Conservation (phyloP, 2,329 filamentous ascomycete genomes). For the Fusarium sp. region DNA sequence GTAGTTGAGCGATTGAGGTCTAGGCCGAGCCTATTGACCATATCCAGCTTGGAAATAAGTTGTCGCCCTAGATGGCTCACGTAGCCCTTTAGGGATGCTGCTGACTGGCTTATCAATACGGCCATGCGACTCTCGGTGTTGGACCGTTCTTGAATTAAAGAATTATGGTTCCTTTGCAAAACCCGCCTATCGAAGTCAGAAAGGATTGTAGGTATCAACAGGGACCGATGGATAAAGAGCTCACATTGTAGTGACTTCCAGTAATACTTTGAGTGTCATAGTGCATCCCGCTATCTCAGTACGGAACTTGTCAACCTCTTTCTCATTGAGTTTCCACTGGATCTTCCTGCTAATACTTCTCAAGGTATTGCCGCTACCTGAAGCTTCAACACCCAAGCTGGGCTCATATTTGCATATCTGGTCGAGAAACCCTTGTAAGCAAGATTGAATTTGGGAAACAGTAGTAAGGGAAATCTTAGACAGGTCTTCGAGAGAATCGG, state of each 20-base stretch:
- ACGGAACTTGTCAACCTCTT: neutral
- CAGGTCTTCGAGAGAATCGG: neutral
- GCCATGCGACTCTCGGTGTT: neutral
- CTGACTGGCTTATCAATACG: neutral
- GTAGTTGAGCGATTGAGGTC: neutral
- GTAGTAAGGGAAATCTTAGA: neutral
- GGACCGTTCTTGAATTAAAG: neutral
- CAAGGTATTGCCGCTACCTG: fast-evolving
- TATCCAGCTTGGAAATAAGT: neutral
- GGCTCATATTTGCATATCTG: neutral
- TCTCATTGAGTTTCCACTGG: neutral
- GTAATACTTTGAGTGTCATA: neutral
- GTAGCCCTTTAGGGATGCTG: neutral
- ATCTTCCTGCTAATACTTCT: neutral
- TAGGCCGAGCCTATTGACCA: neutral
- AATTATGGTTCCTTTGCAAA: neutral
- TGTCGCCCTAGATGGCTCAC: neutral
- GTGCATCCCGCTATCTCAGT: neutral
- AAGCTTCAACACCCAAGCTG: fast-evolving
- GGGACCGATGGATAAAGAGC: neutral
- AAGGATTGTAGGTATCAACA: too few relatives aligned
- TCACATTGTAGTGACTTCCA: neutral
- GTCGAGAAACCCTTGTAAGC: neutral
- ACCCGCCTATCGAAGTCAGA: neutral
- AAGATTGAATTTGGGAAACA: neutral